phyloP scores from a whole-genome alignment of 2,329 filamentous ascomycete genomes.

The Epichloe hybrida region DNA sequence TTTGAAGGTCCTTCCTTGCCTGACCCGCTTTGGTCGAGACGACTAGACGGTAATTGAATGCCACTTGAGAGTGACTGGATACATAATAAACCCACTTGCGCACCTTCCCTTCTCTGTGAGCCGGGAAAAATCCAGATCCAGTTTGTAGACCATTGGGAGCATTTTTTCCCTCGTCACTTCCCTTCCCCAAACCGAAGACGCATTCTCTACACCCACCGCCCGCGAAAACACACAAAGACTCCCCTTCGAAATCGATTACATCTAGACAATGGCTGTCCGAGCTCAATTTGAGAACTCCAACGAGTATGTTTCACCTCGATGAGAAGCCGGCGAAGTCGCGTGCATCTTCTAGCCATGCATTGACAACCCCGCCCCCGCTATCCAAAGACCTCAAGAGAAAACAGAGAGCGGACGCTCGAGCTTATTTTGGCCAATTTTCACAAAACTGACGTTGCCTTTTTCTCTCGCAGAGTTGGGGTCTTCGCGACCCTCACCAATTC shows the following conservation, averaged over 20 bases:
- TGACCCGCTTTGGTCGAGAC: too few species aligned
- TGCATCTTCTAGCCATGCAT: not conserved
- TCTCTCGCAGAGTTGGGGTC: conserved; percentile 65
- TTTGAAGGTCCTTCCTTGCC: too few species aligned
- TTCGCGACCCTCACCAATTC: conserved; percentile 96
- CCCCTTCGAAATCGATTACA: not conserved
- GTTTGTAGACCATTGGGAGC: not conserved
- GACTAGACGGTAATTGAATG: too few species aligned
- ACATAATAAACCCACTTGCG: not conserved
- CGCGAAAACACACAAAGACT: not conserved
- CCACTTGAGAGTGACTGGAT: not conserved
- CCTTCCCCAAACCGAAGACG: not conserved
- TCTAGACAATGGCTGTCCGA: conserved; percentile 47
- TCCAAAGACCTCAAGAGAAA: not conserved
- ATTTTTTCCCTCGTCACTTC: not conserved
- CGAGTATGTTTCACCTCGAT: conserved; percentile 49
- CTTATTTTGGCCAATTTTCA: not conserved
- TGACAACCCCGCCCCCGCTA: conserved; percentile 14
- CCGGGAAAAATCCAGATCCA: conserved; percentile 1
- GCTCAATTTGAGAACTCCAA: conserved; percentile 83
- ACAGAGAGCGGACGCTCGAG: not conserved
- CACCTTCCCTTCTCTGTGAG: not conserved
- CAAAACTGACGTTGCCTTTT: not conserved
- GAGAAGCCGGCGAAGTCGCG: not conserved
- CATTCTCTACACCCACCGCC: not conserved